These are phyloP conservation scores for cucumber (Cucumis sativus) DNA, from an alignment of 306 rosid species.

Conservation along the genomic window Cucumber_9930_V3 NC_026658.2:20931501-20932000, in stretches of 20 bases:
- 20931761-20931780: neutral
- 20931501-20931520: neutral
- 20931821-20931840: neutral
- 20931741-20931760: neutral
- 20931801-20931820: neutral
- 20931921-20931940: neutral
- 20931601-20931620: conserved; percentile 96
- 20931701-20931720: conserved; percentile 27
- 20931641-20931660: conserved; percentile 98
- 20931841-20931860: too few species aligned
- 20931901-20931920: neutral
- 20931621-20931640: conserved; percentile 98
- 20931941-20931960: neutral
- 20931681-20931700: conserved; percentile 94
- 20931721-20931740: neutral
- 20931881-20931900: neutral
- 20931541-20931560: neutral
- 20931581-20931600: neutral
- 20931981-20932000: neutral
- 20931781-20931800: conserved; percentile 2
- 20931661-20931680: conserved; percentile 98
- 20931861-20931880: neutral
- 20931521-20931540: neutral
- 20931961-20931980: neutral
- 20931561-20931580: neutral